Conservation (phyloP, 2,329 filamentous ascomycete genomes). For the Truncatella angustata region DNA sequence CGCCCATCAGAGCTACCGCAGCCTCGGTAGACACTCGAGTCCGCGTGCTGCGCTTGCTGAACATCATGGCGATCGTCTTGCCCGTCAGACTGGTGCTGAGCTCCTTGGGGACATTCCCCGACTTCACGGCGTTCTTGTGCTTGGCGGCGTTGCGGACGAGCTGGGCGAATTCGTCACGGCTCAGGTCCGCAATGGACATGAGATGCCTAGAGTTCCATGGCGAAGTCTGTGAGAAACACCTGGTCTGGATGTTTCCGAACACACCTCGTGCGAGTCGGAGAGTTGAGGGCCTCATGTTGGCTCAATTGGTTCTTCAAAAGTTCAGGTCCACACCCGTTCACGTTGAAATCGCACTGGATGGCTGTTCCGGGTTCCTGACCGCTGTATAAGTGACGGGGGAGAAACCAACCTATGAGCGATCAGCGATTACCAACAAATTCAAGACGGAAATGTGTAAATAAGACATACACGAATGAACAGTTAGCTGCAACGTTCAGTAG, state of each 20-base stretch:
- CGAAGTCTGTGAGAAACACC: slow-evolving; percentile 37
- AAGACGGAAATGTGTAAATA: background rate
- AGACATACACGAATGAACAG: too few relatives aligned
- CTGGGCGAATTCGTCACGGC: slow-evolving; percentile 72
- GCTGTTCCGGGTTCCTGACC: background rate
- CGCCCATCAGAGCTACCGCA: slow-evolving; percentile 83
- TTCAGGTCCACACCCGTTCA: background rate
- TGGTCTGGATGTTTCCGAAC: slow-evolving; percentile 31
- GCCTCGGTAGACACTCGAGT: slow-evolving; percentile 93
- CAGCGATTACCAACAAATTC: background rate
- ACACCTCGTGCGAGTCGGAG: slow-evolving; percentile 17
- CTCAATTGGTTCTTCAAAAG: background rate
- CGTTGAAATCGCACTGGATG: background rate
- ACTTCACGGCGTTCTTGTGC: slow-evolving; percentile 77
- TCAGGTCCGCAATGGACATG: slow-evolving; percentile 86
- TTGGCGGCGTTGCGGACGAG: slow-evolving; percentile 79
- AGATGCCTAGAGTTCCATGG: slow-evolving; percentile 68
- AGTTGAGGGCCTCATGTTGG: slow-evolving; percentile 23
- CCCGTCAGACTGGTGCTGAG: slow-evolving; percentile 65
- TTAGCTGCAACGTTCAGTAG: too few relatives aligned
- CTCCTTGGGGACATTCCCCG: slow-evolving; percentile 56
- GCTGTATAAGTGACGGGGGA: background rate
- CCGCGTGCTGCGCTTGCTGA: slow-evolving; percentile 91
- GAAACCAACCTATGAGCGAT: background rate
- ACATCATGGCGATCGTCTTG: slow-evolving; percentile 90